Evolutionary conservation across 257 asterid species (phyloP).

Genomic region (Solanum dulcamara): DNA sequence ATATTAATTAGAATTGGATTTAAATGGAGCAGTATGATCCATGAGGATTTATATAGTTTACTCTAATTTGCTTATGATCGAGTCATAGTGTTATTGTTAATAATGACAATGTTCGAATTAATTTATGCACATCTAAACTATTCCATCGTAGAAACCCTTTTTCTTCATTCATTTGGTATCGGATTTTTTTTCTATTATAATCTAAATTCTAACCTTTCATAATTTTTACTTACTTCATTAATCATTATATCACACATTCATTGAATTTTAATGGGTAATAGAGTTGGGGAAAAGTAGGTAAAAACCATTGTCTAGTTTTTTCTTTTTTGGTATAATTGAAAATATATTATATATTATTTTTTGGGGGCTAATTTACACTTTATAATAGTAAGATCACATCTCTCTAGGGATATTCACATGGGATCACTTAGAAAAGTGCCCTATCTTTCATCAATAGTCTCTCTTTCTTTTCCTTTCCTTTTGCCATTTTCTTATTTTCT

Average conservation of each 20-base stretch:
- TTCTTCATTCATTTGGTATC: too few relatives aligned
- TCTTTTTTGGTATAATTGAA: constrained; percentile 2
- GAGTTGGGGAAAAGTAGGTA: constrained; percentile 17
- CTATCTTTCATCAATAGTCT: background rate
- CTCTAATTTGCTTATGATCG: background rate
- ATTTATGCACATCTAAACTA: background rate
- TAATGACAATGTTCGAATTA: background rate
- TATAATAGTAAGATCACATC: constrained; percentile 6
- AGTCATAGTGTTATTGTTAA: background rate
- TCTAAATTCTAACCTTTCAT: background rate
- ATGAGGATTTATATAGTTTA: too few relatives aligned
- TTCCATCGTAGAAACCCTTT: too few relatives aligned
- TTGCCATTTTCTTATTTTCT: background rate
- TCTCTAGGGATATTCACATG: constrained; percentile 23
- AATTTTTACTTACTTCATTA: background rate
- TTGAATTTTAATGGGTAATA: background rate
- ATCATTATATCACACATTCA: background rate
- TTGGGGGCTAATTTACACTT: background rate
- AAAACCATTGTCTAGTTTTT: background rate
- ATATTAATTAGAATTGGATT: background rate
- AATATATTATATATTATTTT: too few relatives aligned
- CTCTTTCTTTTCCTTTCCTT: background rate
- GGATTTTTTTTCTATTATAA: background rate
- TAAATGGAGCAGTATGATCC: background rate
- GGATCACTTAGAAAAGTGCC: background rate